phyloP scores from a whole-genome alignment of 805 yeast species.

The Candida succiphila region DNA sequence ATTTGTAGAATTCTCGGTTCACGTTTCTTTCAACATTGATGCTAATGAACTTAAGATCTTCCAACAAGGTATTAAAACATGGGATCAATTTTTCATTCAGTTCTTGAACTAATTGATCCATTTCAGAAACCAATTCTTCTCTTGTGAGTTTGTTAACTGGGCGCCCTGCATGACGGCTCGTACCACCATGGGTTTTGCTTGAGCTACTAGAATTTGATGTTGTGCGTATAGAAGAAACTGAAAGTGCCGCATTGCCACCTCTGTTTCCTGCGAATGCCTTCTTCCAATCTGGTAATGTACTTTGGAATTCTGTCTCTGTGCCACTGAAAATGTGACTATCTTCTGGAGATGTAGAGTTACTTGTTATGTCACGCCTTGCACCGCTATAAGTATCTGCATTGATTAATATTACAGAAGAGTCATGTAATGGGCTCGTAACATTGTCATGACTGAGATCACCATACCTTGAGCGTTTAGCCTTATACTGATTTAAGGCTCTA shows the following conservation, averaged over 20 bases:
- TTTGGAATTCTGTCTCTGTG: neutral
- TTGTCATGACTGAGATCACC: neutral
- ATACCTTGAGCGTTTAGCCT: slow-evolving; percentile 8
- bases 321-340: neutral
- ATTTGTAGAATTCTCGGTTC: slow-evolving; percentile 9
- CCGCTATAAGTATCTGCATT: slow-evolving; percentile 1
- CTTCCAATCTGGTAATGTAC: slow-evolving; percentile 7
- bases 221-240: slow-evolving; percentile 4
- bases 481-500: slow-evolving; percentile 17
- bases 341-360: too few species aligned
- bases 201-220: slow-evolving; percentile 7
- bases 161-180: too few species aligned
- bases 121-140: slow-evolving; percentile 13
- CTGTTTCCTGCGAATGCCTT: slow-evolving; percentile 11
- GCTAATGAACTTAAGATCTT: slow-evolving; percentile 35
- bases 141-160: slow-evolving; percentile 10
- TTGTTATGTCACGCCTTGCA: neutral
- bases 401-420: slow-evolving; percentile 9
- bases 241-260: neutral
- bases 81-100: slow-evolving; percentile 34
- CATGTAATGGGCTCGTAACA: slow-evolving; percentile 1
- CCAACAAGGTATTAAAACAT: slow-evolving; percentile 30
- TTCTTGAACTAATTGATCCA: slow-evolving; percentile 12
- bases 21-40: slow-evolving; percentile 31
- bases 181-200: slow-evolving; percentile 1